Evolutionary conservation across 176 grass and related monocot genomes (phyloP).

Genomic region (Avena sativa): DNA sequence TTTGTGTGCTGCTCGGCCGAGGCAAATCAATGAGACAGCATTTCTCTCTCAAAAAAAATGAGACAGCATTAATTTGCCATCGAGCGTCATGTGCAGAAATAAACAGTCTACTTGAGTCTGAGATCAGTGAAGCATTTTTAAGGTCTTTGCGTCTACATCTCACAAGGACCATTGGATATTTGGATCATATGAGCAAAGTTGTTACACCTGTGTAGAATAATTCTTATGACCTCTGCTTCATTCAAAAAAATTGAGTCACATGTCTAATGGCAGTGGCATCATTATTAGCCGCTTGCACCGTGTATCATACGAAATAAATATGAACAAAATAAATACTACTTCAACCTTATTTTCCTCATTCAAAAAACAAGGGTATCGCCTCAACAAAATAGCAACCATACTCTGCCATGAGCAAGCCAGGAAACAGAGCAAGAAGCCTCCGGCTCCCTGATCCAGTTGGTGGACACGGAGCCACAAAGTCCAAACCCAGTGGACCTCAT

Average conservation of each 20-base stretch:
- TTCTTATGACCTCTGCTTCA: background rate
- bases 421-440: slow-evolving; percentile 5
- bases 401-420: background rate
- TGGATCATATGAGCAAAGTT: background rate
- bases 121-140: no score
- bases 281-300: no score
- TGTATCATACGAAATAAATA: no score
- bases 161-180: background rate
- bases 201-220: background rate
- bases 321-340: no score
- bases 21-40: background rate
- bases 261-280: no score
- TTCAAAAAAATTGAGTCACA: no score
- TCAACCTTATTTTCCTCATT: no score
- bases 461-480: slow-evolving; percentile 35
- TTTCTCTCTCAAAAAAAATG: background rate
- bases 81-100: background rate
- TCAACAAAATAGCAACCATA: background rate
- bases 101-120: no score
- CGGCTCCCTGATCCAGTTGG: slow-evolving; percentile 21
- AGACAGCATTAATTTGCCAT: background rate
- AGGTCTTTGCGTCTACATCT: no score
- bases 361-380: background rate
- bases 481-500: slow-evolving; percentile 57
- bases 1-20: background rate